Base-by-base conservation (phyloP, 495 filamentous ascomycete species). In the Hypomontagnella monticulosa region DNA sequence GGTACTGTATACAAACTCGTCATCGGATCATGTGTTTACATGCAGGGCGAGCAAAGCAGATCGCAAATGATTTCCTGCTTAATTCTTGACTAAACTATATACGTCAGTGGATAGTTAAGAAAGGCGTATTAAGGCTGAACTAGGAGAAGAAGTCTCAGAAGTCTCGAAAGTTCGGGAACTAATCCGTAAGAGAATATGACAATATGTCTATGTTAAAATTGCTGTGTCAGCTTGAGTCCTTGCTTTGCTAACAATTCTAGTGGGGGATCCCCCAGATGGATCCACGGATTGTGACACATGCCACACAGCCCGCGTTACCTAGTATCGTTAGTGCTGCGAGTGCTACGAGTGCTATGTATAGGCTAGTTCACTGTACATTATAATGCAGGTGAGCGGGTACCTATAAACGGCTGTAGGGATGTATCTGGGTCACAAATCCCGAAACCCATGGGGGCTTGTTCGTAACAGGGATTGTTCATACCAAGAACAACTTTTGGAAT, bases 1-100 rank as follows among this genome's bases (percentile, higher is more conserved):
- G 16, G n/a, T 18, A 42, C 32, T 41, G 14, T 32, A 37, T 34
- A n/a, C 18, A 40, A 7, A 48, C 32, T 19, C 37, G 40, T 57
- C 52, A 61, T 67, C 38, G 41, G 11, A 68, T 60, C 59, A 68
- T 63, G 59, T 62, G 58, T 63, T n/a, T 50, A 41, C 42, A 14
- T 58, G 65, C 54, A 62, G 56, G 23, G 23, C 18, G 54, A 33
- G 43, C n/a, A n/a, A n/a, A 40, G 4, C 11, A 61, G 65, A 68
- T 68, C 65, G 65, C 65, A 68, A 59, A 56, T 63, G 64, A 54
- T 67, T 63, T 63, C 65, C 65, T 55, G 55, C 52, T 41, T 55
- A 32, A 12, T 42, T 23, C 34, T 41, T 41, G 11, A 43, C 10
- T 43, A 40, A 12, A 38, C 18, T 41, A 12, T 18, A 52, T 54